Base-by-base conservation (phyloP, 2,329 filamentous ascomycete species). In the Verticillium longisporum region DNA sequence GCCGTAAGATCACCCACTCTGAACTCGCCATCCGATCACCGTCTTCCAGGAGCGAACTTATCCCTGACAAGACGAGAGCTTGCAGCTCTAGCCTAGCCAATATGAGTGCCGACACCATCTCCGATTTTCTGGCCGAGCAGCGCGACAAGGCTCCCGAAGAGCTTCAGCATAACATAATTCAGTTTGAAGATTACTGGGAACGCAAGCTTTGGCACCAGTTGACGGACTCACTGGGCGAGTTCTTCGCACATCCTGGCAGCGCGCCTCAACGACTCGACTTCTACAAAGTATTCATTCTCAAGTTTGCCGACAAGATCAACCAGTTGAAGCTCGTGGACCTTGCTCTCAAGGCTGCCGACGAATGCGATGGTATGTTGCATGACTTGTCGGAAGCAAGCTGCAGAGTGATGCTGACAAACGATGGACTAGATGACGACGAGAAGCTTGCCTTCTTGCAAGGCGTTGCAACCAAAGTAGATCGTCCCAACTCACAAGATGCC, bases 181-280 rank as follows among this genome's bases (percentile, higher is more conserved):
- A 89, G 70, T 97, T 99, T 67, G 95, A 99, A 81, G 92, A 96
- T 74, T 91, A 88, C 73, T 99, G 95, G 95, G 95, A 99, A 82
- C 88, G 94, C 71, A 97, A 97, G 80, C 85, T 99, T 78, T 99
- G 95, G 95, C 95, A 99, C 80, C 93, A 99, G 79, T 89, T 99
- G 68, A 99, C 95, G 38, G 90, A 97, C 72, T 83, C 88, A 59
- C 85, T 99, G 61, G 82, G 97, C 68, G 84, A 90, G 67, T 97
- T 94, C 84, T 99, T 97, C 80, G 88, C 88, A 71, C 80, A 91
- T 69, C 84, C 90, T 55, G 86, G 88, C 72, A 98, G 93, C 77
- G 89, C 87, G 61, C 82, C 86, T 62, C 92, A 96, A 79, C 89
- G 94, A 72, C 85, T 99, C 79, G 82, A 88, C 63, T 89, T 99